These are phyloP conservation scores for Tulasnella sp. DNA, from an alignment of 768 basidiomycete species.

Conservation along the genomic window DNA sequence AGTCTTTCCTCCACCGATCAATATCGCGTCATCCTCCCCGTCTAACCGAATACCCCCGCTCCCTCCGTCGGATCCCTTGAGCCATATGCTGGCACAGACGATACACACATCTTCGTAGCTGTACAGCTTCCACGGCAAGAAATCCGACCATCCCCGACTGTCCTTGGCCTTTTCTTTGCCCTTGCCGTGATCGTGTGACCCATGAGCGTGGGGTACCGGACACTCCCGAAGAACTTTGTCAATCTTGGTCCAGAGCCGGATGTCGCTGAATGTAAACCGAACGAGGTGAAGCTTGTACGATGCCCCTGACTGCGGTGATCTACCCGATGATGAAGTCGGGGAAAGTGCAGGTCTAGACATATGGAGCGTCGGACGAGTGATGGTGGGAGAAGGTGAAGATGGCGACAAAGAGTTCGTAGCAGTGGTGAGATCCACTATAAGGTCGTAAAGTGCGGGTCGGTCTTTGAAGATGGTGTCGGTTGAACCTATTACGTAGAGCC, in stretches of 20 bases:
- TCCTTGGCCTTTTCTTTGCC: conserved; percentile 1
- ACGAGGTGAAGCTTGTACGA: conserved; percentile 53
- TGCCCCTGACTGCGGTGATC: background rate
- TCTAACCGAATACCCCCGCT: conserved; percentile 52
- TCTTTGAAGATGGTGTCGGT: conserved; percentile 82
- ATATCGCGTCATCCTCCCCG: conserved; percentile 54
- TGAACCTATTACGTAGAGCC: conserved; percentile 40
- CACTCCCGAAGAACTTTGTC: conserved; percentile 47
- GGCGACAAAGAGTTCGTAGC: conserved; percentile 37
- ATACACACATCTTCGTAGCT: conserved; percentile 75
- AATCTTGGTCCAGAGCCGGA: conserved; percentile 72
- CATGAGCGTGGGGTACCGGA: conserved; percentile 3
- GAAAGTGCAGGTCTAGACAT: conserved; percentile 24
- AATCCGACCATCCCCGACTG: background rate
- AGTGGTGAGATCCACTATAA: conserved; percentile 71
- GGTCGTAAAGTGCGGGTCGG: conserved; percentile 68
- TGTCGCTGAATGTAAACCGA: conserved; percentile 77
- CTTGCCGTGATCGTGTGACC: background rate
- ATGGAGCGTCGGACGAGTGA: conserved; percentile 51
- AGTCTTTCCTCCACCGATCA: background rate
- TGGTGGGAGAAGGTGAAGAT: conserved; percentile 41
- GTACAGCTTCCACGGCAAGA: conserved; percentile 37
- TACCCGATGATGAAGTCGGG: background rate
- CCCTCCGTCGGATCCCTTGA: conserved; percentile 26
- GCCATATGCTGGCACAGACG: conserved; percentile 75